A percentile compares a stretch with the other conserved stretches of the same genome.
phyloP scores from a whole-genome alignment of 805 yeast species.

The Monosporozyma unispora region DNA sequence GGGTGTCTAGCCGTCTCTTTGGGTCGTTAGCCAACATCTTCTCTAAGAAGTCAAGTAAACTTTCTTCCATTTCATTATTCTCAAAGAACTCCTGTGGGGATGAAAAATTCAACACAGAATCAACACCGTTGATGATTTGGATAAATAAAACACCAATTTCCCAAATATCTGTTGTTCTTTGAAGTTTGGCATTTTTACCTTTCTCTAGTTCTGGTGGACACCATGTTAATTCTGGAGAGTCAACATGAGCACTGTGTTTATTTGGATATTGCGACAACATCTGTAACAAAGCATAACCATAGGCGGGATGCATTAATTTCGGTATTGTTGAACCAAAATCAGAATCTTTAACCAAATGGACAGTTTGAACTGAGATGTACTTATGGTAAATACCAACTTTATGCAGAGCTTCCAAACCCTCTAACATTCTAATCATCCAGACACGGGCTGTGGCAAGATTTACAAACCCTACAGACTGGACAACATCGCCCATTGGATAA shows the following conservation, averaged over 20 bases:
- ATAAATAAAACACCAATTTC: slow-evolving; percentile 73
- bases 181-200: slow-evolving; percentile 38
- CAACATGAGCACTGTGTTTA: slow-evolving; percentile 17
- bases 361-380: slow-evolving; percentile 51
- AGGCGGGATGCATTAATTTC: slow-evolving; percentile 52
- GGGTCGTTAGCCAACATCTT: slow-evolving; percentile 57
- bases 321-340: slow-evolving; percentile 49
- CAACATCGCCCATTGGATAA: slow-evolving; percentile 53
- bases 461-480: slow-evolving; percentile 58
- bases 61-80: slow-evolving; percentile 39
- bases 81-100: slow-evolving; percentile 59
- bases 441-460: slow-evolving; percentile 70
- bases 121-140: slow-evolving; percentile 54
- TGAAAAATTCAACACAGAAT: slow-evolving; percentile 42
- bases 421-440: slow-evolving; percentile 82
- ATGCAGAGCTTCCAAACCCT: slow-evolving; percentile 76
- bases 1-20: slow-evolving; percentile 68
- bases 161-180: slow-evolving; percentile 89
- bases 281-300: slow-evolving; percentile 41
- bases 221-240: slow-evolving; percentile 40
- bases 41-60: slow-evolving; percentile 57
- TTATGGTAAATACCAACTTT: slow-evolving; percentile 78
- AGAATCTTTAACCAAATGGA: slow-evolving; percentile 41
- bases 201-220: slow-evolving; percentile 63
- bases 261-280: slow-evolving; percentile 35